Evolutionary conservation across 148 eudicot species (phyloP).

Genomic region (Suaeda aralocaspica): DNA sequence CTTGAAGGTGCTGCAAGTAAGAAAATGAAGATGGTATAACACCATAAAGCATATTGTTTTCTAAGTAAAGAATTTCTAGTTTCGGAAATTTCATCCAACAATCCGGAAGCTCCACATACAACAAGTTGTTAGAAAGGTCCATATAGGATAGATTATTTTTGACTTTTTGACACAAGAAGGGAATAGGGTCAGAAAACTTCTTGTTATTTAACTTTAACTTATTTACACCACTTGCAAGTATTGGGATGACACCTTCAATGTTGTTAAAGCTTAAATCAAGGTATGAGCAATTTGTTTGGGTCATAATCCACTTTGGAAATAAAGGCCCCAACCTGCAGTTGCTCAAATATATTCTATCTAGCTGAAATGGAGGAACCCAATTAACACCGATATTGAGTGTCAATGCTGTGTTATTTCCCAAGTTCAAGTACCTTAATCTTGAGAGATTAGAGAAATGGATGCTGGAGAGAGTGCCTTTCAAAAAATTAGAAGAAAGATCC

Average conservation of each 20-base stretch:
- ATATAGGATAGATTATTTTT: neutral
- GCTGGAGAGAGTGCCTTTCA: neutral
- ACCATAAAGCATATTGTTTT: constrained; percentile 13
- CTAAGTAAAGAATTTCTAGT: neutral
- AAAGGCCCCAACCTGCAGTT: constrained; percentile 4
- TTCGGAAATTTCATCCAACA: neutral
- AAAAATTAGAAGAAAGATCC: neutral
- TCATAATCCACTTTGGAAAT: constrained; percentile 15
- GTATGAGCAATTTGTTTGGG: neutral
- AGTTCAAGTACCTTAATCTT: neutral
- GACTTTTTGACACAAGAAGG: constrained; percentile 7
- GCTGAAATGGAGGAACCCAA: constrained; percentile 8
- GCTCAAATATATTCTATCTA: neutral
- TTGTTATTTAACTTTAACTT: neutral
- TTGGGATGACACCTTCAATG: neutral
- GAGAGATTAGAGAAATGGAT: constrained; percentile 2
- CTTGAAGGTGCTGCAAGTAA: neutral
- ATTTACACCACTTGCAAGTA: neutral
- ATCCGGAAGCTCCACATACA: constrained; percentile 1
- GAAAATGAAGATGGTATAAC: constrained; percentile 8
- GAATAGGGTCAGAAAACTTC: neutral
- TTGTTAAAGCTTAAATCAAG: constrained; percentile 15
- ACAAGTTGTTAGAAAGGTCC: constrained; percentile 21
- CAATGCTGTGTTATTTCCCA: neutral
- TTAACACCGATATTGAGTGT: neutral